These are phyloP conservation scores for Chaetomium cochliodes DNA, from an alignment of 495 filamentous ascomycete genomes.

Conservation along the genomic window DNA sequence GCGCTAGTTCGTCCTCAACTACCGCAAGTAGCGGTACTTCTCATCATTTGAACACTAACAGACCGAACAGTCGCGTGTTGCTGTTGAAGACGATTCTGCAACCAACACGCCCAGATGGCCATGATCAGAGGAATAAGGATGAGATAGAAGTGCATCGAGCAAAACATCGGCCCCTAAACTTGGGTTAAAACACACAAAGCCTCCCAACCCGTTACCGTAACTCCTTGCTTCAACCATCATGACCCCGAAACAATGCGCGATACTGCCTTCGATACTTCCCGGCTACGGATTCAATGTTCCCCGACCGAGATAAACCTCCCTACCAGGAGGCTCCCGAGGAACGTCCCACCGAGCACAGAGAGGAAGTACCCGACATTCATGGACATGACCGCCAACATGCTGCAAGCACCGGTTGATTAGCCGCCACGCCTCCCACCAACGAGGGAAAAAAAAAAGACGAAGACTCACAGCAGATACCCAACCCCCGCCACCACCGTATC, in stretches of 20 bases:
- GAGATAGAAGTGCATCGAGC: background rate
- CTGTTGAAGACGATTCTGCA: background rate
- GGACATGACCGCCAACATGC: slow-evolving; percentile 98
- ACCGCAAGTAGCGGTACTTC: slow-evolving; percentile 24
- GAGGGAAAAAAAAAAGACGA: background rate
- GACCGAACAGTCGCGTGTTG: background rate
- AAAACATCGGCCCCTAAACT: background rate
- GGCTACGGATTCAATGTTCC: slow-evolving; percentile 35
- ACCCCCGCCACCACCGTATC: slow-evolving; percentile 70
- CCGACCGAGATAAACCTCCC: slow-evolving; percentile 58
- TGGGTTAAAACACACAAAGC: background rate
- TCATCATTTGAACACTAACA: slow-evolving; percentile 9
- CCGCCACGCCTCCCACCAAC: slow-evolving; percentile 7
- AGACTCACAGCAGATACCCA: slow-evolving; percentile 82
- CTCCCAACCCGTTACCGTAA: background rate
- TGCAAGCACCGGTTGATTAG: slow-evolving; percentile 38
- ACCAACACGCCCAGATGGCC: background rate
- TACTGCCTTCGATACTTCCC: background rate
- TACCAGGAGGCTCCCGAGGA: slow-evolving; percentile 77
- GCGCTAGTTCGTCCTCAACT: slow-evolving; percentile 7
- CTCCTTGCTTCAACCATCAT: background rate
- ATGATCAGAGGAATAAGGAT: background rate
- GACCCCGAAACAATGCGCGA: background rate
- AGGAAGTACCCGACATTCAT: slow-evolving; percentile 96
- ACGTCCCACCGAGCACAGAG: slow-evolving; percentile 77